Percentiles rank a stretch among this genome's conserved stretches.
phyloP scores from a whole-genome alignment of 2,329 filamentous ascomycete species.

The Arthrobotrys pseudoclavata region DNA sequence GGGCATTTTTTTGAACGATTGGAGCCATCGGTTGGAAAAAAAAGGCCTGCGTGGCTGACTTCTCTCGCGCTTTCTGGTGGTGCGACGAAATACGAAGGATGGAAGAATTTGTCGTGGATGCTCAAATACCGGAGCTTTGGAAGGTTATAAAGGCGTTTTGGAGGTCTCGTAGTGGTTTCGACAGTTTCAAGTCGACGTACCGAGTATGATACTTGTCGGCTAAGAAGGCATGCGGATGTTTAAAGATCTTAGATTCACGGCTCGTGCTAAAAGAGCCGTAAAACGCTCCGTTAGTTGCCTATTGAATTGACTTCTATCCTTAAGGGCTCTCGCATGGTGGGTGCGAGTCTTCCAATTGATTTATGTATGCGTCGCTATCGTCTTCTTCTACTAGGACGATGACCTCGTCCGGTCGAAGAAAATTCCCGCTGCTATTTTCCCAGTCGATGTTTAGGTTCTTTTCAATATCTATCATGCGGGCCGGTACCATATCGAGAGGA shows the following conservation, averaged over 20 bases:
- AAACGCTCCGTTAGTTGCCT: background rate
- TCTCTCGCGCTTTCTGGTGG: background rate
- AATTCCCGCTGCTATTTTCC: background rate
- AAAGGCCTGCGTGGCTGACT: background rate
- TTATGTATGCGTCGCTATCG: background rate
- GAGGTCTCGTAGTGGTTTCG: background rate
- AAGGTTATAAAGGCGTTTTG: background rate
- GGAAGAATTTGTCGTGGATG: background rate
- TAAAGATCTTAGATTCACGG: background rate
- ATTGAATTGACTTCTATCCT: background rate
- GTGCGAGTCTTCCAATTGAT: background rate
- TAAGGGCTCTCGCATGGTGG: background rate
- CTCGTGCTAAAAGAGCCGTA: background rate
- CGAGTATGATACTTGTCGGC: background rate
- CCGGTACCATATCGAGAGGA: background rate
- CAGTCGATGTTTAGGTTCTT: background rate
- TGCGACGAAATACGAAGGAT: background rate
- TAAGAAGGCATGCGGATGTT: background rate
- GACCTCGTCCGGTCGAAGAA: background rate
- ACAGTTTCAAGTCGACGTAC: background rate
- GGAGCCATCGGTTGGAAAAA: slow-evolving; percentile 1
- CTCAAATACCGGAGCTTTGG: background rate
- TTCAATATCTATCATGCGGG: slow-evolving; percentile 4
- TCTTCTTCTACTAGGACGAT: background rate
- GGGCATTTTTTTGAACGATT: background rate